Conservation (phyloP, 2,329 filamentous ascomycete genomes). For the Aureobasidium mangrovei region DNA sequence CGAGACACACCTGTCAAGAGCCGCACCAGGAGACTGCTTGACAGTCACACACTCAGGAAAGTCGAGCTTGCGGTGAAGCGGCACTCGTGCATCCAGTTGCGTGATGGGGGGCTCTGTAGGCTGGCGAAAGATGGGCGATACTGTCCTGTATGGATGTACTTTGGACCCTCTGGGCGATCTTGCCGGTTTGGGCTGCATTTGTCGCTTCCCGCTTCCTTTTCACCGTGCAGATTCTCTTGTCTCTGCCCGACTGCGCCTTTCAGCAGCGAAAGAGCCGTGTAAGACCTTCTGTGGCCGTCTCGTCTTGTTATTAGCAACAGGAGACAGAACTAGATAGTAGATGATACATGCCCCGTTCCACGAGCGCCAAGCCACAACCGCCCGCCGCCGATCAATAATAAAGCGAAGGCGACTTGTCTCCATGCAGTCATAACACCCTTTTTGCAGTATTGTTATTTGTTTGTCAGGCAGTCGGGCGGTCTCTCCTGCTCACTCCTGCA, state of each 20-base stretch:
- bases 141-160: background rate
- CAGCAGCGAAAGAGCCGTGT: background rate
- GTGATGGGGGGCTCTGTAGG: background rate
- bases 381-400: conserved; percentile 7
- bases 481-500: conserved; percentile 11
- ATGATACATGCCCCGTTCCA: background rate
- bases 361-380: conserved; percentile 9
- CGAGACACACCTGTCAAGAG: background rate
- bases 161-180: background rate
- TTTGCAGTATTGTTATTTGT: conserved; percentile 2
- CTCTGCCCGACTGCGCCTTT: no score
- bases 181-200: background rate
- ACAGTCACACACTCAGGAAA: background rate
- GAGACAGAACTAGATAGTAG: background rate
- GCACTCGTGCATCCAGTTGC: background rate
- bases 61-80: background rate
- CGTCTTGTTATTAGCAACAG: background rate
- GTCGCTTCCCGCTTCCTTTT: background rate
- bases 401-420: background rate
- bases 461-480: conserved; percentile 11
- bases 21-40: no score
- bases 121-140: background rate
- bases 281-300: background rate
- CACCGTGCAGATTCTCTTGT: background rate
- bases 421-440: background rate